phyloP scores from a whole-genome alignment of 306 rosid genomes.

The Cucumis cinereus region DNA sequence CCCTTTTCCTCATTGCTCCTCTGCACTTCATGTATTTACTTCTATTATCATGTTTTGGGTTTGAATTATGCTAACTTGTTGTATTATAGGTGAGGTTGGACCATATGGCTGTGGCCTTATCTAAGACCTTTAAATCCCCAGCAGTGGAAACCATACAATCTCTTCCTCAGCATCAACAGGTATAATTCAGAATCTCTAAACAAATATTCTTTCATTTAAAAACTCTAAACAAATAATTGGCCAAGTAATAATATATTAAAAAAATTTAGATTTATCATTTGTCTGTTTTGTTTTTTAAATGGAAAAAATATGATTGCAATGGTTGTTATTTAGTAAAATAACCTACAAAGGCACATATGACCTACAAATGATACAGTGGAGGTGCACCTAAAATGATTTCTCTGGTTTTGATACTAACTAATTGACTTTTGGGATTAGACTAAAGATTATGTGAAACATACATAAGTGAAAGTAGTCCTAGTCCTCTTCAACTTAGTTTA shows the following conservation, averaged over 20 bases:
- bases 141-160: conserved; percentile 78
- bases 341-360: not conserved
- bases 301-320: not conserved
- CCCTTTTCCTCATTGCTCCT: not conserved
- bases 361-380: not conserved
- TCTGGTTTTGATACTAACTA: not conserved
- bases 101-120: conserved; percentile 76
- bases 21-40: not conserved
- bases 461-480: not conserved
- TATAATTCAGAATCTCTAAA: conserved; percentile 9
- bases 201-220: not conserved
- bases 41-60: not conserved
- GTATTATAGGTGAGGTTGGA: conserved; percentile 57
- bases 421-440: not conserved
- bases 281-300: not conserved
- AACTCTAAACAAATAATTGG: not conserved
- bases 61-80: conserved; percentile 18
- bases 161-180: conserved; percentile 98
- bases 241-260: not conserved
- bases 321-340: not conserved
- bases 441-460: not conserved
- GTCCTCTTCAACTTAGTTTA: not conserved
- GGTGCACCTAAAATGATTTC: not conserved
- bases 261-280: not conserved
- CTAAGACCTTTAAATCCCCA: conserved; percentile 73